A percentile compares a stretch with the other conserved stretches of the same genome.
phyloP scores from a whole-genome alignment of 2,329 filamentous ascomycete genomes.

The Cladosporium sp. region DNA sequence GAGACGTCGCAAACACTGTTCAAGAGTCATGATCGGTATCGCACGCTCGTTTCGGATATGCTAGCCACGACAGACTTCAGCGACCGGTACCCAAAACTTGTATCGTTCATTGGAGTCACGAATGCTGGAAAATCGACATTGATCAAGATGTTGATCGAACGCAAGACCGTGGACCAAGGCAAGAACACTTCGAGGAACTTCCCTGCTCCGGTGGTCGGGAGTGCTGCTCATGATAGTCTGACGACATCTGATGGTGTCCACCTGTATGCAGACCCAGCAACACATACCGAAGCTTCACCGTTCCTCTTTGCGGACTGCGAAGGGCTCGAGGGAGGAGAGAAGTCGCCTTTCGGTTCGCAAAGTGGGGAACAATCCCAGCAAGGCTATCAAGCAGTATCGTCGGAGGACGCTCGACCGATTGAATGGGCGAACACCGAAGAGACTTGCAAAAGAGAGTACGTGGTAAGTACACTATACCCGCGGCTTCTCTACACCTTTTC shows the following conservation, averaged over 20 bases:
- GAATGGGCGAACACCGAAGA: constrained; percentile 31
- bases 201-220: constrained; percentile 16
- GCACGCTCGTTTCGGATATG: constrained; percentile 37
- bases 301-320: constrained; percentile 51
- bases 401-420: constrained; percentile 25
- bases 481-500: constrained; percentile 41
- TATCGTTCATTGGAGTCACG: constrained; percentile 32
- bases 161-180: constrained; percentile 23
- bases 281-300: constrained; percentile 31
- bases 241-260: constrained; percentile 48
- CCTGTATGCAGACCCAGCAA: constrained; percentile 45
- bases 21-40: constrained; percentile 43
- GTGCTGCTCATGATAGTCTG: constrained; percentile 21
- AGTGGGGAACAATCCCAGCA: not conserved
- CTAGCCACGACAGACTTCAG: constrained; percentile 23
- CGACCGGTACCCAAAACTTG: constrained; percentile 27
- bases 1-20: constrained; percentile 32
- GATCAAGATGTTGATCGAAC: constrained; percentile 45
- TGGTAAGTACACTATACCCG: constrained; percentile 38
- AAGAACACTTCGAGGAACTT: not conserved
- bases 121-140: constrained; percentile 49
- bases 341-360: constrained; percentile 31
- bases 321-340: constrained; percentile 49
- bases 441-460: constrained; percentile 33
- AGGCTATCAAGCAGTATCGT: constrained; percentile 19